Evolutionary conservation across 108 stramenopile species (phyloP).

Genomic region (Fistulifera pelliculosa): DNA sequence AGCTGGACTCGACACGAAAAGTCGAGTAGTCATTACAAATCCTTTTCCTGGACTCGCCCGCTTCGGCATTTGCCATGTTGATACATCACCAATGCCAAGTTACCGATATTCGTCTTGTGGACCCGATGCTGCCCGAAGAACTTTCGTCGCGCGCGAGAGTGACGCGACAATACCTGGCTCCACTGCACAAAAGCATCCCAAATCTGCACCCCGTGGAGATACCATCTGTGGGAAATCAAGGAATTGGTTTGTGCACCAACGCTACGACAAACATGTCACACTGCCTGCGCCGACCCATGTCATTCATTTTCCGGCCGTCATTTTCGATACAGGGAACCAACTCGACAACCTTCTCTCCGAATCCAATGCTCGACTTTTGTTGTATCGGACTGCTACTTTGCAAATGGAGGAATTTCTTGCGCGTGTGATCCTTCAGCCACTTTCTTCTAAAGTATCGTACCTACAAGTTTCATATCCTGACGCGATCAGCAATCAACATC

Average conservation of each 20-base stretch:
- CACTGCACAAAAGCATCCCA: slow-evolving; percentile 20
- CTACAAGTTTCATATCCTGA: too few relatives aligned
- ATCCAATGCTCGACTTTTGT: slow-evolving; percentile 16
- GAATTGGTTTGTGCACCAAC: slow-evolving; percentile 23
- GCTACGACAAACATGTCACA: slow-evolving; percentile 17
- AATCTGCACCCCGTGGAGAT: slow-evolving; percentile 22
- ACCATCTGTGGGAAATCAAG: slow-evolving; percentile 27
- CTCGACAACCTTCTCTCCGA: not conserved
- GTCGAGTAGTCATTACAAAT: slow-evolving; percentile 43
- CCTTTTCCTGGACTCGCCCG: slow-evolving; percentile 12
- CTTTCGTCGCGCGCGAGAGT: slow-evolving; percentile 29
- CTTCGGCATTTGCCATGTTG: slow-evolving; percentile 39
- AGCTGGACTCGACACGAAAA: slow-evolving; percentile 7
- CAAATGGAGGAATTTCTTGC: slow-evolving; percentile 35
- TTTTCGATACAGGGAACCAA: slow-evolving; percentile 11
- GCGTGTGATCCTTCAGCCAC: slow-evolving; percentile 10
- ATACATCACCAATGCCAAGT: slow-evolving; percentile 45
- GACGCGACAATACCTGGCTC: slow-evolving; percentile 22
- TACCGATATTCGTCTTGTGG: slow-evolving; percentile 35
- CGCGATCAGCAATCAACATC: not conserved
- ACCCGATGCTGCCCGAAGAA: slow-evolving; percentile 35
- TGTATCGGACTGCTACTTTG: slow-evolving; percentile 17
- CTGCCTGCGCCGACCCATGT: slow-evolving; percentile 42
- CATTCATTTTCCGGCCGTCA: slow-evolving; percentile 15
- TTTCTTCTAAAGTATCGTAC: too few relatives aligned